Evolutionary conservation across 2,329 filamentous ascomycete species (phyloP).

Genomic region (Massarina eburnea): DNA sequence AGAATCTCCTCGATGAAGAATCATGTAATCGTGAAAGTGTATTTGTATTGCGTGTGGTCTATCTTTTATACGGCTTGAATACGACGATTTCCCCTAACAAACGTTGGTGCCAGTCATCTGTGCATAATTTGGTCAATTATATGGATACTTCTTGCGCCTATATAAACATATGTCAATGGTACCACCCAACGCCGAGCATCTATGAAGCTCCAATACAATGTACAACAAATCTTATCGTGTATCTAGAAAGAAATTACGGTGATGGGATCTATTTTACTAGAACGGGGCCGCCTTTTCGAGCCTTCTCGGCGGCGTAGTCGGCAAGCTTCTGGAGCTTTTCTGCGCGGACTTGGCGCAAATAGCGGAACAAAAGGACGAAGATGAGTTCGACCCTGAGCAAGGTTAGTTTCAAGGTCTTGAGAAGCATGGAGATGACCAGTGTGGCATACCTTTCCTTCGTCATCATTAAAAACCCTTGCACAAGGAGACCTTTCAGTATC

Average conservation of each 20-base stretch:
- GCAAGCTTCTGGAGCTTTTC: constrained; percentile 70
- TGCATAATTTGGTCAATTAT: not conserved
- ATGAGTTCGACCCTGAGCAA: constrained; percentile 75
- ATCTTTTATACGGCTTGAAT: too few relatives aligned
- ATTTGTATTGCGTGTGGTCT: too few relatives aligned
- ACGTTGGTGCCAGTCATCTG: too few relatives aligned
- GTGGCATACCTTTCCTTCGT: constrained; percentile 81
- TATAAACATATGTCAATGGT: not conserved
- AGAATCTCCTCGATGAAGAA: too few relatives aligned
- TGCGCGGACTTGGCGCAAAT: constrained; percentile 70
- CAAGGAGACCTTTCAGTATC: constrained; percentile 86
- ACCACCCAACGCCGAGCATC: constrained; percentile 4
- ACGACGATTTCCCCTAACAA: too few relatives aligned
- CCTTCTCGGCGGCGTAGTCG: constrained; percentile 62
- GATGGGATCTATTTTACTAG: constrained; percentile 30
- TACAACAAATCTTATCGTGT: constrained; percentile 1
- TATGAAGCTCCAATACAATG: constrained; percentile 6
- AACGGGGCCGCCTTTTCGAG: constrained; percentile 34
- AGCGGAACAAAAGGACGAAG: constrained; percentile 84
- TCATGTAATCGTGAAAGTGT: too few relatives aligned
- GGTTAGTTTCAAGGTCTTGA: constrained; percentile 11
- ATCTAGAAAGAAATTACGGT: not conserved
- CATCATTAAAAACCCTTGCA: constrained; percentile 98
- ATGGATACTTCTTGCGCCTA: not conserved
- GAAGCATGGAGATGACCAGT: not conserved